These are phyloP conservation scores for Crithidia fasciculata DNA, from an alignment of 208 protist genomes.

Conservation along the genomic window DNA sequence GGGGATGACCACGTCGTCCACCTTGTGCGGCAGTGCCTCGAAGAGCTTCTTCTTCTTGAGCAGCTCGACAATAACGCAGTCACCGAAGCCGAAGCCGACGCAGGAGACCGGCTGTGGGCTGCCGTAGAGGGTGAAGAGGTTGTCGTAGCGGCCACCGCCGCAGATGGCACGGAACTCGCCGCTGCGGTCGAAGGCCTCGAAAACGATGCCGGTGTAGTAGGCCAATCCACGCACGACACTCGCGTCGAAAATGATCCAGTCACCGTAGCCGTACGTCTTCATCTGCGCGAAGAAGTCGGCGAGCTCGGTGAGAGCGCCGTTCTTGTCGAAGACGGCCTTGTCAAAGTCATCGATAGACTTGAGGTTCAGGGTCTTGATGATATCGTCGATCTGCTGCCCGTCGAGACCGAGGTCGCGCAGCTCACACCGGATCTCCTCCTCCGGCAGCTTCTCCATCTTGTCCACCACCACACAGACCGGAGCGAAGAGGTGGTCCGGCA, in stretches of 20 bases:
- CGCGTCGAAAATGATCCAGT: slow-evolving; percentile 94
- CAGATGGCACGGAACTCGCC: slow-evolving; percentile 95
- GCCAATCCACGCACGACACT: slow-evolving; percentile 95
- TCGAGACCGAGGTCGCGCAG: slow-evolving; percentile 69
- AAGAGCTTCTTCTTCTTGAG: slow-evolving; percentile 92
- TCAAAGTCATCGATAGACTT: slow-evolving; percentile 90
- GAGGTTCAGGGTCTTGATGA: slow-evolving; percentile 79
- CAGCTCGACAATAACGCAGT: slow-evolving; percentile 96
- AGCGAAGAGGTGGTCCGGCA: slow-evolving; percentile 85
- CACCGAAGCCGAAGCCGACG: slow-evolving; percentile 96
- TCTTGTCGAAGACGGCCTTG: slow-evolving; percentile 51
- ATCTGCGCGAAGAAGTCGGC: slow-evolving; percentile 84
- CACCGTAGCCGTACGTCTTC: slow-evolving; percentile 92
- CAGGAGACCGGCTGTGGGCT: slow-evolving; percentile 90
- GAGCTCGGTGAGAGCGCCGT: slow-evolving; percentile 88
- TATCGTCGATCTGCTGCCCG: slow-evolving; percentile 64
- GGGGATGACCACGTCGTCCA: slow-evolving; percentile 92
- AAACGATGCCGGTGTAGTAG: slow-evolving; percentile 97
- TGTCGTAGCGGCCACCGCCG: slow-evolving; percentile 96
- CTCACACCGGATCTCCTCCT: slow-evolving; percentile 85
- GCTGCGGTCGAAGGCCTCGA: slow-evolving; percentile 94
- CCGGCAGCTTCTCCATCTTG: slow-evolving; percentile 94
- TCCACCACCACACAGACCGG: slow-evolving; percentile 95
- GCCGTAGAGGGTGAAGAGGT: slow-evolving; percentile 93
- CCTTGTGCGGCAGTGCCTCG: slow-evolving; percentile 51